Evolutionary conservation across 129 eudicot species (phyloP).

Genomic region (Helianthus annuus): DNA sequence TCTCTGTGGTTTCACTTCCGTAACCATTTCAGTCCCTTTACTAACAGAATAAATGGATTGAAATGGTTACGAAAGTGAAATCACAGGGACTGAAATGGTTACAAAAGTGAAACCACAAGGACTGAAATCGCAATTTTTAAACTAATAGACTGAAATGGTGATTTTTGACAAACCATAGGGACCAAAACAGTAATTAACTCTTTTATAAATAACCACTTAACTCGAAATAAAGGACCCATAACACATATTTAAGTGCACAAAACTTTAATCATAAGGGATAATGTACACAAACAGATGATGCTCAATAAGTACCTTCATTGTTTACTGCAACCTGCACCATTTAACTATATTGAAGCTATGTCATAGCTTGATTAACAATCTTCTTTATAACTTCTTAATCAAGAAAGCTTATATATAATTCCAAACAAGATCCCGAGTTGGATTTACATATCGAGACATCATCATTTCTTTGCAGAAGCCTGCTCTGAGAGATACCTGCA

Average conservation of each 20-base stretch:
- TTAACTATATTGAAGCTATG: conserved; percentile 6
- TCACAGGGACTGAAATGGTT: too few relatives aligned
- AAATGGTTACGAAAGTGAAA: too few relatives aligned
- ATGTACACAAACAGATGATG: conserved; percentile 10
- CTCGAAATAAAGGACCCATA: background rate
- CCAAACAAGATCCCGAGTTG: conserved; percentile 10
- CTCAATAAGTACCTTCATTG: background rate
- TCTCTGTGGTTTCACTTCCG: too few relatives aligned
- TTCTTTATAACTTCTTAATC: background rate
- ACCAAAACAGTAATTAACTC: too few relatives aligned
- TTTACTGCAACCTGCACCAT: conserved; percentile 11
- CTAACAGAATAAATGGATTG: too few relatives aligned
- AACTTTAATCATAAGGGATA: conserved; percentile 3
- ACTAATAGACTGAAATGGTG: too few relatives aligned
- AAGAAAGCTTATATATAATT: background rate
- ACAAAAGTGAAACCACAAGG: too few relatives aligned
- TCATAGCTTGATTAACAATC: background rate
- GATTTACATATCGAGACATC: conserved; percentile 6
- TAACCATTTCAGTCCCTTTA: too few relatives aligned
- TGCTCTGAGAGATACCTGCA: conserved; percentile 78
- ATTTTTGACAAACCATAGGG: too few relatives aligned
- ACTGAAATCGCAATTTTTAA: too few relatives aligned
- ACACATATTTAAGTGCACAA: background rate
- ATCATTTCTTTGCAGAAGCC: conserved; percentile 48
- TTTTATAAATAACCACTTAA: too few relatives aligned